Evolutionary conservation across 345 rosid species (phyloP).

Genomic region (Murraya paniculata): DNA sequence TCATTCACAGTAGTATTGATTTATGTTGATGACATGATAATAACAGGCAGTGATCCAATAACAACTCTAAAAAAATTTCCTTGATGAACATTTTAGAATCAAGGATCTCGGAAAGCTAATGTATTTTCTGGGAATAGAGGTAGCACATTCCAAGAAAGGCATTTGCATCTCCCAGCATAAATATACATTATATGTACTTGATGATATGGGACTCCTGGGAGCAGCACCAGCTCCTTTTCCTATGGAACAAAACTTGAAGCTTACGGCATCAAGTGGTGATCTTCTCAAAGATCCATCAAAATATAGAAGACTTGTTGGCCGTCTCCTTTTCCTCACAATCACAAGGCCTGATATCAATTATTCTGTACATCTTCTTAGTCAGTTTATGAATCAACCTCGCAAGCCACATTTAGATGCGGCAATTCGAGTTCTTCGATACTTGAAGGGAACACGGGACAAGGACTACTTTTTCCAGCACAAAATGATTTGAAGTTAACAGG

Average conservation of each 20-base stretch:
- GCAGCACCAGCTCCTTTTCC: neutral
- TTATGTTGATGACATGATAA: neutral
- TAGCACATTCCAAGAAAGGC: too few species aligned
- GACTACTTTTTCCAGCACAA: neutral
- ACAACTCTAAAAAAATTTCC: neutral
- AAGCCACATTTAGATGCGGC: neutral
- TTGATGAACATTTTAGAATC: neutral
- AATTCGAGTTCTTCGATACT: neutral
- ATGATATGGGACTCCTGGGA: neutral
- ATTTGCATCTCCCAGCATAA: neutral
- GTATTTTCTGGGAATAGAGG: neutral
- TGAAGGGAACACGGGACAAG: neutral
- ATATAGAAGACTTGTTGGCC: neutral
- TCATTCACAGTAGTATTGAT: neutral
- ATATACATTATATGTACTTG: neutral
- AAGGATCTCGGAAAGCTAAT: neutral
- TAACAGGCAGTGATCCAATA: neutral
- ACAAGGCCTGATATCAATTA: neutral
- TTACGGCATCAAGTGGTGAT: neutral
- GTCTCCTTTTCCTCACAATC: neutral
- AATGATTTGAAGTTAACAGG: neutral
- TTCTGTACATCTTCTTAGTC: neutral
- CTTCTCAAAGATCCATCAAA: neutral
- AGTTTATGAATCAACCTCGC: neutral
- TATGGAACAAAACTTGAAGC: neutral